Conservation (phyloP, 1,284 basidiomycete species). For the Lentinula novae-zelandiae region DNA sequence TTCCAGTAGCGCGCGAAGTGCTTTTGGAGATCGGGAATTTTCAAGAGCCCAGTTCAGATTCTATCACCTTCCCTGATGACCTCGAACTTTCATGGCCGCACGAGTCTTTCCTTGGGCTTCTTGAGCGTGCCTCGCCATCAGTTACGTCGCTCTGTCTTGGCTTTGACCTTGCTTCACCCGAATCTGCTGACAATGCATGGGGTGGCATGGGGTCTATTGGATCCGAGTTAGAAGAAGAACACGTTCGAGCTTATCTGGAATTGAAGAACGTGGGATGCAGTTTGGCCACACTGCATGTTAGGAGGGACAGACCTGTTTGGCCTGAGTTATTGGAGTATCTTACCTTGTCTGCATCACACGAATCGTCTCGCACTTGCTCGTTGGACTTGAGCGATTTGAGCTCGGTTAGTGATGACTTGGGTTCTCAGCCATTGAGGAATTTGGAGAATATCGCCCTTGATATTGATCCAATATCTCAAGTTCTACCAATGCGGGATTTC, state of each 20-base stretch:
- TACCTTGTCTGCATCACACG: neutral
- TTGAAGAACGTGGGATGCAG: neutral
- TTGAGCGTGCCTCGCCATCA: neutral
- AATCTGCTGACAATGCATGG: neutral
- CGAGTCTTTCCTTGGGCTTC: constrained; percentile 4
- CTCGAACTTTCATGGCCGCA: constrained; percentile 6
- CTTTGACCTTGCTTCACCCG: neutral
- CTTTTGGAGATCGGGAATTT: constrained; percentile 1
- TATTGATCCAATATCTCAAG: constrained; percentile 4
- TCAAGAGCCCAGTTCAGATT: neutral
- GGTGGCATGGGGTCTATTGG: neutral
- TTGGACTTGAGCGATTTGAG: neutral
- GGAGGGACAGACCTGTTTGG: constrained; percentile 3
- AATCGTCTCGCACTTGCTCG: neutral
- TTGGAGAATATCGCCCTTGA: constrained; percentile 5
- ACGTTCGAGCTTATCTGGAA: constrained; percentile 1
- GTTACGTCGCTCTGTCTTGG: neutral
- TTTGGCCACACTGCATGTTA: neutral
- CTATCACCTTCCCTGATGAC: neutral
- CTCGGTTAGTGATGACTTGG: neutral
- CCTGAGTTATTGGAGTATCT: neutral
- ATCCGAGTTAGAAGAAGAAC: neutral
- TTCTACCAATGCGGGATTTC: neutral
- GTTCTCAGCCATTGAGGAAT: neutral
- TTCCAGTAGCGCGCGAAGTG: neutral